Percentiles rank a stretch among this genome's conserved stretches.
These are phyloP conservation scores for Alternaria angustiovoidea DNA, from an alignment of 2,329 filamentous ascomycete species.

Conservation along the genomic window DNA sequence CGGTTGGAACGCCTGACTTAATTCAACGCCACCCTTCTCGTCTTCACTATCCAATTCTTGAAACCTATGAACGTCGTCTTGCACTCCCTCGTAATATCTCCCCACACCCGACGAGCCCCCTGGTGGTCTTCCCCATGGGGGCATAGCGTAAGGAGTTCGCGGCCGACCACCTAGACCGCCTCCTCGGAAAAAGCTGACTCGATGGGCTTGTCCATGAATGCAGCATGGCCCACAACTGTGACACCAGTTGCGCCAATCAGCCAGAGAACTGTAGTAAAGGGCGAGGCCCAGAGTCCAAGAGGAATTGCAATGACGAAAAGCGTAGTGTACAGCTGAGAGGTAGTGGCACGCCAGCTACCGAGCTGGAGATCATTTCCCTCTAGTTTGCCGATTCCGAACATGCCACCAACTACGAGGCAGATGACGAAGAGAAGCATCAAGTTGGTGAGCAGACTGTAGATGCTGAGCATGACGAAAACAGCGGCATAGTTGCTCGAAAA, in stretches of 20 bases:
- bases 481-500: conserved; percentile 99
- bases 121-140: conserved; percentile 99
- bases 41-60: conserved; percentile 71
- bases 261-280: conserved; percentile 88
- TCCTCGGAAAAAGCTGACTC: conserved; percentile 99
- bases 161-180: conserved; percentile 99
- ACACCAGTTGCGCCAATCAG: conserved; percentile 94
- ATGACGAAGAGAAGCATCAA: conserved; percentile 89
- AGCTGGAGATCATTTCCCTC: conserved; percentile 88
- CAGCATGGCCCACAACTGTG: conserved; percentile 91
- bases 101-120: conserved; percentile 67
- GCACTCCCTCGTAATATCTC: conserved; percentile 59
- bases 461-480: conserved; percentile 91
- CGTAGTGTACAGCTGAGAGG: conserved; percentile 92
- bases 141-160: conserved; percentile 93
- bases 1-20: conserved; percentile 52
- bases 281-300: conserved; percentile 83
- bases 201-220: conserved; percentile 97
- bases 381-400: conserved; percentile 91
- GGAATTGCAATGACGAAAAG: conserved; percentile 85
- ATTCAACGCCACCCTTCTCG: conserved; percentile 56
- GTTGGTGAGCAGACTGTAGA: conserved; percentile 95
- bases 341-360: conserved; percentile 81
- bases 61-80: conserved; percentile 60
- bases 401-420: conserved; percentile 81